Evolutionary conservation across 1,284 basidiomycete genomes (phyloP).

Genomic region (Austroboletus niveus): DNA sequence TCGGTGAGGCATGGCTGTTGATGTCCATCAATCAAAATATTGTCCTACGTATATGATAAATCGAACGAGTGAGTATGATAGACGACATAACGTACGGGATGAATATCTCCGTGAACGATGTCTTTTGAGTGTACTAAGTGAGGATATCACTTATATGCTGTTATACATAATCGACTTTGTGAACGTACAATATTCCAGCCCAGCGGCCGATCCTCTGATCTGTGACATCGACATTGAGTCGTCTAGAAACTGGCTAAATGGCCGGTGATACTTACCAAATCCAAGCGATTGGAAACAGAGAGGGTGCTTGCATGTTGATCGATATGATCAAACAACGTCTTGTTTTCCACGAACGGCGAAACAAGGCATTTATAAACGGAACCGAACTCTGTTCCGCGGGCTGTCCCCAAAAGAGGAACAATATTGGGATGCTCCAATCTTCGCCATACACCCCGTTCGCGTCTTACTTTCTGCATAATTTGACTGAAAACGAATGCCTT

Average conservation of each 20-base stretch:
- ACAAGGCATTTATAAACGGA: conserved; percentile 9
- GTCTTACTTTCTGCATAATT: conserved; percentile 2
- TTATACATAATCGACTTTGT: background rate
- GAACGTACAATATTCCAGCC: conserved; percentile 6
- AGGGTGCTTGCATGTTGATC: background rate
- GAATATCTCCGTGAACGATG: conserved; percentile 10
- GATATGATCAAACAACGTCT: conserved; percentile 2
- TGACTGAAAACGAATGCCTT: background rate
- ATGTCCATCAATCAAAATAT: background rate
- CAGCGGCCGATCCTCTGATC: conserved; percentile 4
- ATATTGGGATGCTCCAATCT: conserved; percentile 6
- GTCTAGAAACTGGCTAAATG: background rate
- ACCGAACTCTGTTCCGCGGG: background rate
- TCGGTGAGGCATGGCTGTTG: background rate
- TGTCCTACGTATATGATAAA: background rate
- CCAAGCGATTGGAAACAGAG: background rate
- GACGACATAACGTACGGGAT: conserved; percentile 2
- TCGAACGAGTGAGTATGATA: background rate
- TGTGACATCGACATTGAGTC: background rate
- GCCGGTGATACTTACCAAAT: background rate
- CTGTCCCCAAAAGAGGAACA: conserved; percentile 1
- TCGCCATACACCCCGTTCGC: conserved; percentile 7
- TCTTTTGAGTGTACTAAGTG: conserved; percentile 4
- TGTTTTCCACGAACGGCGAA: conserved; percentile 8
- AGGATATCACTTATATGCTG: background rate